Conservation (phyloP, 495 filamentous ascomycete genomes). For the Annulohypoxylon nitens region DNA sequence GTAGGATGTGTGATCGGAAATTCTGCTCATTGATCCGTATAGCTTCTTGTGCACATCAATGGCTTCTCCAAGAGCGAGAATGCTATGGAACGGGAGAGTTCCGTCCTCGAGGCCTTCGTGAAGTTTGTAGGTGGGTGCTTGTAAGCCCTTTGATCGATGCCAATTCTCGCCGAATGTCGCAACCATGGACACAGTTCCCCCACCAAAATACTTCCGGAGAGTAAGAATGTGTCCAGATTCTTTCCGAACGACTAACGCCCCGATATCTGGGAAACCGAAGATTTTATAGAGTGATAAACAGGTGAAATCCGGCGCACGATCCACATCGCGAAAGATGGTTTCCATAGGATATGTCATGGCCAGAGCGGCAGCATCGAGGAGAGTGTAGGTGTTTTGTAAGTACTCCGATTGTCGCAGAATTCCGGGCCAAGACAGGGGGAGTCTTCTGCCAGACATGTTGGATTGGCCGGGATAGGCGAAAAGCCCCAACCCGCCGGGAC, state of each 20-base stretch:
- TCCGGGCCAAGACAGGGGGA: slow-evolving; percentile 72
- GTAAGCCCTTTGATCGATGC: slow-evolving; percentile 70
- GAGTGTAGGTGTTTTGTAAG: slow-evolving; percentile 68
- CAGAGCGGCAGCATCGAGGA: slow-evolving; percentile 80
- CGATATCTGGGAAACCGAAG: slow-evolving; percentile 83
- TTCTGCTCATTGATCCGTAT: slow-evolving; percentile 71
- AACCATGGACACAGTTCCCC: slow-evolving; percentile 81
- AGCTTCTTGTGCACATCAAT: slow-evolving; percentile 73
- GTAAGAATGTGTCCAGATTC: slow-evolving; percentile 71
- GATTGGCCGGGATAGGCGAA: slow-evolving; percentile 85
- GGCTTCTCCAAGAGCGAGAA: slow-evolving; percentile 77
- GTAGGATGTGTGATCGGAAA: slow-evolving; percentile 72
- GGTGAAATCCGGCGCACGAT: slow-evolving; percentile 76
- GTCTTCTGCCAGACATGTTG: slow-evolving; percentile 80
- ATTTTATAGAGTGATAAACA: slow-evolving; percentile 84
- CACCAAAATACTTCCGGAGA: slow-evolving; percentile 78
- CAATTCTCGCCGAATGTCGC: slow-evolving; percentile 69
- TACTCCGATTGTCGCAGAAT: slow-evolving; percentile 61
- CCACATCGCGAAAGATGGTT: slow-evolving; percentile 66
- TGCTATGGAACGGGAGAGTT: slow-evolving; percentile 82
- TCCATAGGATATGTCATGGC: slow-evolving; percentile 75
- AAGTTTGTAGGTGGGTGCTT: slow-evolving; percentile 56
- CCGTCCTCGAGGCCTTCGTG: slow-evolving; percentile 83
- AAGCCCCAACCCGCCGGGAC: slow-evolving; percentile 61
- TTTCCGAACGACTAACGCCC: slow-evolving; percentile 75